A percentile compares a stretch with the other conserved stretches of the same genome.
Evolutionary conservation across 2,329 filamentous ascomycete genomes (phyloP).

Genomic region (Penicillium frequentans): DNA sequence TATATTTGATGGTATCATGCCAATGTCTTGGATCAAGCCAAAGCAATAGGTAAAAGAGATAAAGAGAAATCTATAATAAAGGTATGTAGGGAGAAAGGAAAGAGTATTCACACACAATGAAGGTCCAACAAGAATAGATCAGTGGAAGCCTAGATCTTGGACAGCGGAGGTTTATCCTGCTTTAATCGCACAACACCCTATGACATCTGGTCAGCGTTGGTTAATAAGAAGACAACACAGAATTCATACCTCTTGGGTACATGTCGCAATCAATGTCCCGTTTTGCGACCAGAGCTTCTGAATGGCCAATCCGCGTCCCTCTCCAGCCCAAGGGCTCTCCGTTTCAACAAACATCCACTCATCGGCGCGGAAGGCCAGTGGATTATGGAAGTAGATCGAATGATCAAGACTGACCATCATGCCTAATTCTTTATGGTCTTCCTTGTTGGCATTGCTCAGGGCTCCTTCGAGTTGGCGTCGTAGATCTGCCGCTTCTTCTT

Average conservation of each 20-base stretch:
- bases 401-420: conserved; percentile 56
- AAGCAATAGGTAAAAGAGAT: neutral
- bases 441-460: conserved; percentile 27
- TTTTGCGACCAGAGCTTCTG: conserved; percentile 53
- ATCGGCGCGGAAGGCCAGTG: conserved; percentile 49
- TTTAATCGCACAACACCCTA: conserved; percentile 49
- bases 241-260: conserved; percentile 49
- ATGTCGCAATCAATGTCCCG: conserved; percentile 51
- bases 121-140: neutral
- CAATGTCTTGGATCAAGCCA: neutral
- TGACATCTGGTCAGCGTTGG: conserved; percentile 12
- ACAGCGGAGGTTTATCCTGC: conserved; percentile 39
- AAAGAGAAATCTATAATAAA: neutral
- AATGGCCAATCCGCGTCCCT: conserved; percentile 49
- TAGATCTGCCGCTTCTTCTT: conserved; percentile 44
- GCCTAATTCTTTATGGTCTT: conserved; percentile 40
- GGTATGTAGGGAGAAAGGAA: neutral
- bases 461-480: conserved; percentile 36
- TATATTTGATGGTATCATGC: neutral
- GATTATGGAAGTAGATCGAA: conserved; percentile 54
- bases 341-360: conserved; percentile 54
- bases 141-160: conserved; percentile 29
- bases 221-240: conserved; percentile 1
- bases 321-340: conserved; percentile 53
- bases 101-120: neutral